Percentiles rank a stretch among this genome's conserved stretches.
Conservation (phyloP, 2,329 filamentous ascomycete genomes). For the Cladosporium sp. region DNA sequence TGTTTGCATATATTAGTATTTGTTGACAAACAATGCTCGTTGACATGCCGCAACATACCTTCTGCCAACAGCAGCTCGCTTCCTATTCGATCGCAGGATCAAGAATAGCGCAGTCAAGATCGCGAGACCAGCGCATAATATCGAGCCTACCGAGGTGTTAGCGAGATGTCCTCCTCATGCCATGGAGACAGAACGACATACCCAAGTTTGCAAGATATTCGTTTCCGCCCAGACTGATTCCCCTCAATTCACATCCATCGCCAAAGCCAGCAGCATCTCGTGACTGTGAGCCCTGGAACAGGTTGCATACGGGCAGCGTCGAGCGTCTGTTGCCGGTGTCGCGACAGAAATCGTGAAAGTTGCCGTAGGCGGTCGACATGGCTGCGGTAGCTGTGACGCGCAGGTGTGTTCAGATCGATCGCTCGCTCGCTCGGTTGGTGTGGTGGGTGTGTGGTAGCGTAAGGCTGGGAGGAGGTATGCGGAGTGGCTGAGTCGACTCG, state of each 20-base stretch:
- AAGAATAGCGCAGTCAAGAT: conserved; percentile 66
- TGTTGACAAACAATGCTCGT: neutral
- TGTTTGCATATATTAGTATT: conserved; percentile 34
- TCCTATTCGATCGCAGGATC: conserved; percentile 76
- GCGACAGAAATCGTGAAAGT: conserved; percentile 45
- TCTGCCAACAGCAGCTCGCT: conserved; percentile 81
- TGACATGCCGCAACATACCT: conserved; percentile 38
- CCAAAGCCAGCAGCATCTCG: conserved; percentile 59
- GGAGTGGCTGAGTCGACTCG: neutral
- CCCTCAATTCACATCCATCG: conserved; percentile 66
- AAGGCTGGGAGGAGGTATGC: neutral
- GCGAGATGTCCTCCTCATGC: conserved; percentile 14
- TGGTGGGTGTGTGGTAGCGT: neutral
- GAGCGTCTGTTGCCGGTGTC: conserved; percentile 41
- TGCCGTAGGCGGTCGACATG: conserved; percentile 29
- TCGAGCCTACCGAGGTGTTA: conserved; percentile 64
- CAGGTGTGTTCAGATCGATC: conserved; percentile 6
- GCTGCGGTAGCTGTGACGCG: conserved; percentile 5
- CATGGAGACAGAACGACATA: conserved; percentile 39
- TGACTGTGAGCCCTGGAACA: conserved; percentile 59
- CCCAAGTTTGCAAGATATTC: conserved; percentile 77
- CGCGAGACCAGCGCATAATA: conserved; percentile 73
- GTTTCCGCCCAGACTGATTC: conserved; percentile 66
- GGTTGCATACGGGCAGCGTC: conserved; percentile 48
- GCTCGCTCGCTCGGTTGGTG: neutral